phyloP scores from a whole-genome alignment of 1,139 yeast species.

The Kodamaea fungicola region DNA sequence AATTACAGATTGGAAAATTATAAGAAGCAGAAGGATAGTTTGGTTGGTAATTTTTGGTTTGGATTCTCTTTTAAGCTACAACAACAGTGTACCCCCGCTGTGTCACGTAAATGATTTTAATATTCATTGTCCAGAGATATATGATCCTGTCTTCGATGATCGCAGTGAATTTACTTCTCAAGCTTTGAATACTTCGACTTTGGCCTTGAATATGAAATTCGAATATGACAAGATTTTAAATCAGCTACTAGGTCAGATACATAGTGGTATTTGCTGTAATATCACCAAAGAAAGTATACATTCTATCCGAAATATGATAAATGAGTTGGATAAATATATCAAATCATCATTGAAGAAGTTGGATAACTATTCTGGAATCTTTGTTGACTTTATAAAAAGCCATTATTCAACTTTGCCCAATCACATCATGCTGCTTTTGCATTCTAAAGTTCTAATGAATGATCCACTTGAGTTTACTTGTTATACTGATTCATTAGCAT shows the following conservation, averaged over 20 bases:
- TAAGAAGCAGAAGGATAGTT: slow-evolving; percentile 51
- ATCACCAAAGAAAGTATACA: slow-evolving; percentile 39
- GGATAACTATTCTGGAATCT: slow-evolving; percentile 12
- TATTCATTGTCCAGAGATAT: slow-evolving; percentile 52
- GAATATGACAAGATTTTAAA: slow-evolving; percentile 50
- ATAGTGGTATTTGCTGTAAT: slow-evolving; percentile 36
- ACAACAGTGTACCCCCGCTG: slow-evolving; percentile 55
- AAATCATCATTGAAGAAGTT: not conserved
- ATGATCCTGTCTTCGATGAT: slow-evolving; percentile 31
- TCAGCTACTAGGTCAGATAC: slow-evolving; percentile 45
- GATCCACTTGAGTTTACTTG: slow-evolving; percentile 11
- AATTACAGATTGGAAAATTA: slow-evolving; percentile 43
- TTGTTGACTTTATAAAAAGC: slow-evolving; percentile 46
- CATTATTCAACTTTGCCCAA: slow-evolving; percentile 55
- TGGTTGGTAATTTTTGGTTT: slow-evolving; percentile 68
- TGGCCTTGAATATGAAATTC: slow-evolving; percentile 52
- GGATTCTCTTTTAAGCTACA: slow-evolving; percentile 56
- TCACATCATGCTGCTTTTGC: slow-evolving; percentile 52
- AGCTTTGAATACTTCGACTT: slow-evolving; percentile 33
- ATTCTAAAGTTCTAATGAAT: slow-evolving; percentile 47
- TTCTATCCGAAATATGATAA: slow-evolving; percentile 45
- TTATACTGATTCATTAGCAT: too few species aligned
- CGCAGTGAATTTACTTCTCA: slow-evolving; percentile 21
- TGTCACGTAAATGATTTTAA: slow-evolving; percentile 55
- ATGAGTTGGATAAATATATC: slow-evolving; percentile 40